Evolutionary conservation across 2,329 filamentous ascomycete genomes (phyloP).

Genomic region (Aureobasidium sp.): DNA sequence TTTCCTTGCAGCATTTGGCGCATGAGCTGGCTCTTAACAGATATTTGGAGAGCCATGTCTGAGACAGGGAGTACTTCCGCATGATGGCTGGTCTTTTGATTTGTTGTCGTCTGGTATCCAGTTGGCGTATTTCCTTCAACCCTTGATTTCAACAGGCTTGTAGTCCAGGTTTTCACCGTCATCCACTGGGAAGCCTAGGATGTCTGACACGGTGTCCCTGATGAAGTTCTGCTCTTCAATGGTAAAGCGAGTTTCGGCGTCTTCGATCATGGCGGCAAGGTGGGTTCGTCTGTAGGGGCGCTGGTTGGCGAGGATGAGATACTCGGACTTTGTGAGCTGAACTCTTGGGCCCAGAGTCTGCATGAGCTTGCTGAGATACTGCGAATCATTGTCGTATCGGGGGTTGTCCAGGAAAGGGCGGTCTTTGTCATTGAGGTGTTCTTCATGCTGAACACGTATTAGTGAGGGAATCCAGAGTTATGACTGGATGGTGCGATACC

Average conservation of each 20-base stretch:
- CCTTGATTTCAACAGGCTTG: not conserved
- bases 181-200: conserved; percentile 10
- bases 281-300: conserved; percentile 24
- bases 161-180: not conserved
- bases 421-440: conserved; percentile 16
- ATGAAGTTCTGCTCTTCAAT: conserved; percentile 25
- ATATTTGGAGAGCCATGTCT: no score
- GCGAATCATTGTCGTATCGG: conserved; percentile 14
- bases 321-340: conserved; percentile 26
- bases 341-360: conserved; percentile 22
- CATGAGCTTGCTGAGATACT: conserved; percentile 20
- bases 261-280: conserved; percentile 29
- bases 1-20: no score
- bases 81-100: not conserved
- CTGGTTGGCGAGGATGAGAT: conserved; percentile 26
- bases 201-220: conserved; percentile 20
- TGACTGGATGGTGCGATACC: not conserved
- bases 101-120: not conserved
- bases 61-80: no score
- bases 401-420: conserved; percentile 18
- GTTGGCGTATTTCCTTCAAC: not conserved
- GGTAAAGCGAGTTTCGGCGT: conserved; percentile 25
- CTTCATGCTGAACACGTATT: conserved; percentile 10
- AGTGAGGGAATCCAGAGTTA: not conserved
- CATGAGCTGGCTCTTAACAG: no score